Evolutionary conservation across 2,329 filamentous ascomycete species (phyloP), one percentile per base, ranked within the genome.

Genomic region (Pseudopithomyces maydicus): DNA sequence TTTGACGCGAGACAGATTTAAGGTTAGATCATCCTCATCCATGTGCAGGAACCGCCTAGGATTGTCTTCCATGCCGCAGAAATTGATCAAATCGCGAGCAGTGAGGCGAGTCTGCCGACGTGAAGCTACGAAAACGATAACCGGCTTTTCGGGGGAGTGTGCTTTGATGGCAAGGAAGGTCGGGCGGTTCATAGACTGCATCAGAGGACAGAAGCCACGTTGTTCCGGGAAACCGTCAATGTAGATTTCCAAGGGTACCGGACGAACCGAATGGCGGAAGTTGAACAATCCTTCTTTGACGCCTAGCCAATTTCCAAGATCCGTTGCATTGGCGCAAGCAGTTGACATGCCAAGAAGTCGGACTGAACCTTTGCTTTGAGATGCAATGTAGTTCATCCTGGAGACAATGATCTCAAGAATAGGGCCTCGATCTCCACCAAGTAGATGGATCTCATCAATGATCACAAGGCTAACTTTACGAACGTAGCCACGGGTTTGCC

Each of bases 111-210:
- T 99, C 80, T 99, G 95, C 69, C 95, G 85, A 70, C 96, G 89
- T 17, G 95, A 99, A 2, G 95, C 92, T 6, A 99, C 95, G 69
- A 99, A 99, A 0, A 99, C 95, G 74, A 99, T 99, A 8, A 98
- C 95, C 0, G 95, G 95, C 76, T 99, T 98, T 52, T 92, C 89
- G 0, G 96, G 95, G 41, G 93, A 97, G 77, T 99, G 96, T 11
- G 89, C 92, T 76, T 99, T 97, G 76, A 99, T 95, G 0, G 95
- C 95, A 32, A 98, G 80, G 77, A 98, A 99, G 0, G 95, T 97
- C 1, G 95, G 95, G 6, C 95, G 85, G 71, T 99, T 99, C 95
- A 99, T 99, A 0, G 92, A 96, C 77, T 98, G 94, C 95, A 99
- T 99, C 63, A 99, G 78, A 0, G 95, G 92, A 68, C 94, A 98